A percentile compares a stretch with the other conserved stretches of the same genome.
phyloP scores from a whole-genome alignment of 768 basidiomycete species.

The Dictyophora rubrovolvata region DNA sequence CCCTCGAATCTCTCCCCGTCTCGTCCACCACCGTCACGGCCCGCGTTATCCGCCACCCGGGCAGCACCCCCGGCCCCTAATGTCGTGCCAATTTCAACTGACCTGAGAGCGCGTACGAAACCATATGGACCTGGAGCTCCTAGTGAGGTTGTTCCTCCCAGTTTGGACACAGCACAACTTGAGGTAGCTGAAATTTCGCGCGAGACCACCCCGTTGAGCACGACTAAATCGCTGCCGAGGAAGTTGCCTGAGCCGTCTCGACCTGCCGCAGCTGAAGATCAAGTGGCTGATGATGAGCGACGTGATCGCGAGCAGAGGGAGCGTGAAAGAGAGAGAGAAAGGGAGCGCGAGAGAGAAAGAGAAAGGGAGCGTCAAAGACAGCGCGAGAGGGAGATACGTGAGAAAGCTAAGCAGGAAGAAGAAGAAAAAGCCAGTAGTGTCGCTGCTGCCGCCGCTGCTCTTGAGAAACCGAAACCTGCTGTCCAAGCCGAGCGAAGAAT shows the following conservation, averaged over 20 bases:
- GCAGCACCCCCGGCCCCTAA: slow-evolving; percentile 44
- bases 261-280: slow-evolving; percentile 12
- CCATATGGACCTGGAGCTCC: slow-evolving; percentile 38
- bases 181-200: slow-evolving; percentile 26
- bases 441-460: slow-evolving; percentile 61
- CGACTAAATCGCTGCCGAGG: slow-evolving; percentile 12
- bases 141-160: slow-evolving; percentile 20
- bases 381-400: slow-evolving; percentile 14
- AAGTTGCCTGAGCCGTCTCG: slow-evolving; percentile 35
- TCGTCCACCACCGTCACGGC: slow-evolving; percentile 62
- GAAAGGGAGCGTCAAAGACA: slow-evolving; percentile 21
- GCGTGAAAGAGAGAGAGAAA: slow-evolving; percentile 20
- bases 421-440: slow-evolving; percentile 41
- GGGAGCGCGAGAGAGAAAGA: slow-evolving; percentile 15
- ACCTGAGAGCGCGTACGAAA: slow-evolving; percentile 55
- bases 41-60: slow-evolving; percentile 40
- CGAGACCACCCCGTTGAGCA: slow-evolving; percentile 14
- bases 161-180: not conserved
- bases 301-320: slow-evolving; percentile 23
- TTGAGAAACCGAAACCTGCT: slow-evolving; percentile 46
- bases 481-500: slow-evolving; percentile 67
- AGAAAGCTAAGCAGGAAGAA: slow-evolving; percentile 29
- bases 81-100: slow-evolving; percentile 51
- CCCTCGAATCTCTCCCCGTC: slow-evolving; percentile 37
- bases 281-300: slow-evolving; percentile 10